Conservation (phyloP, 73 alveolate genomes). For the Blepharisma japonicum region DNA sequence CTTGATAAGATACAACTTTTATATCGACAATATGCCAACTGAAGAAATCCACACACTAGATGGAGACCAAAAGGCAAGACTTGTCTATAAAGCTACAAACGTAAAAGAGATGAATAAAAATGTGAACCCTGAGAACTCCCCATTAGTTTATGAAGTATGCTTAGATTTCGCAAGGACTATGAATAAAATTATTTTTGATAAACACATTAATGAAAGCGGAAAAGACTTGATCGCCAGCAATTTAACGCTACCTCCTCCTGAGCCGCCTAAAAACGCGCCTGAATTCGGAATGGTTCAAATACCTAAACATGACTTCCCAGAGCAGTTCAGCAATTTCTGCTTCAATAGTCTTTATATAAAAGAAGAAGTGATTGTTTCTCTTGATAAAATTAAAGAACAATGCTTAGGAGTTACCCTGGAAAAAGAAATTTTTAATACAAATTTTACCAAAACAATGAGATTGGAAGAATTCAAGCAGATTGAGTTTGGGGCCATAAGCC, state of each 20-base stretch:
- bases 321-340: constrained; percentile 84
- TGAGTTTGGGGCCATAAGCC: constrained; percentile 77
- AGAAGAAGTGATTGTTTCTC: constrained; percentile 70
- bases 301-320: constrained; percentile 78
- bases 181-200: constrained; percentile 93
- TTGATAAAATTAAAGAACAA: constrained; percentile 89
- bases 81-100: constrained; percentile 46
- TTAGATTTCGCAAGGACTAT: constrained; percentile 93
- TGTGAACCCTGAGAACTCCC: constrained; percentile 61
- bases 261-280: constrained; percentile 40
- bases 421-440: constrained; percentile 76
- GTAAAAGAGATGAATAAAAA: constrained; percentile 74
- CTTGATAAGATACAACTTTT: constrained; percentile 83
- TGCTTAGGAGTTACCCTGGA: constrained; percentile 73
- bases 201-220: constrained; percentile 61
- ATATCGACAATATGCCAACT: constrained; percentile 86
- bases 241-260: constrained; percentile 61
- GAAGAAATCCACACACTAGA: constrained; percentile 81
- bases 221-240: constrained; percentile 59
- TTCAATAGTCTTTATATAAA: constrained; percentile 76
- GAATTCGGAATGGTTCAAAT: constrained; percentile 76
- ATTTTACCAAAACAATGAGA: constrained; percentile 83
- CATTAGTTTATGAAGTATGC: constrained; percentile 68
- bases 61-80: constrained; percentile 69
- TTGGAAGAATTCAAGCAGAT: constrained; percentile 94